Conservation (phyloP, 352 stramenopile genomes). For the Elongisporangium prolatum region DNA sequence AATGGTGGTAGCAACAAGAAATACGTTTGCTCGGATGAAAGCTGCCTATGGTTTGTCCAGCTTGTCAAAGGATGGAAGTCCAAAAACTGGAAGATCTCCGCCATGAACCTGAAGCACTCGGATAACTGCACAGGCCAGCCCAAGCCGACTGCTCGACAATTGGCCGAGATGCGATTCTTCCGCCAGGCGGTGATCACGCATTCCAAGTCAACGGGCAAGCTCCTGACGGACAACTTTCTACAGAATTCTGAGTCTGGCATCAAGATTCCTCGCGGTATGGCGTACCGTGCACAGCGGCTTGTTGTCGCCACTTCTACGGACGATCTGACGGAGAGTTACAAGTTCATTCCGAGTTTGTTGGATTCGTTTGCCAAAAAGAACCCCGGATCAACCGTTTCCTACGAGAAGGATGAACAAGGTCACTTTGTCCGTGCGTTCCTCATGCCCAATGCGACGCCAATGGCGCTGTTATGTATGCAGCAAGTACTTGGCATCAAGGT, state of each 20-base stretch:
- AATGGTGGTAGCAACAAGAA: constrained; percentile 85
- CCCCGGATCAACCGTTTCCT: constrained; percentile 46
- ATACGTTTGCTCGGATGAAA: constrained; percentile 73
- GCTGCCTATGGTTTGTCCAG: constrained; percentile 75
- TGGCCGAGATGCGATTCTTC: constrained; percentile 78
- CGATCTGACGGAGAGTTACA: constrained; percentile 78
- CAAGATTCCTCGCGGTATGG: constrained; percentile 63
- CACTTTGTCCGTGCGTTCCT: constrained; percentile 73
- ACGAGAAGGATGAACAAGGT: constrained; percentile 53
- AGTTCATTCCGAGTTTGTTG: constrained; percentile 71
- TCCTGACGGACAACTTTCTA: constrained; percentile 78
- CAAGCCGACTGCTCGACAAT: constrained; percentile 69
- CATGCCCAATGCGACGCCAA: constrained; percentile 51
- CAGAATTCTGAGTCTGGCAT: constrained; percentile 60
- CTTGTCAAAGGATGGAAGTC: constrained; percentile 79
- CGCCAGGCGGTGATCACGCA: constrained; percentile 70
- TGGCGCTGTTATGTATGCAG: constrained; percentile 49
- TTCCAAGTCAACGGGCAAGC: constrained; percentile 68
- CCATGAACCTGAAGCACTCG: constrained; percentile 82
- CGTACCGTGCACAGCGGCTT: constrained; percentile 60
- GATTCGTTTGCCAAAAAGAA: constrained; percentile 75
- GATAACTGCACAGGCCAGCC: constrained; percentile 51
- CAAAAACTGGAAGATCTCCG: constrained; percentile 88
- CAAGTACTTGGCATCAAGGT: constrained; percentile 71
- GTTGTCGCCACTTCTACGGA: constrained; percentile 68